Base-by-base conservation (phyloP, 805 yeast species). In the Priceomyces melissophilus region DNA sequence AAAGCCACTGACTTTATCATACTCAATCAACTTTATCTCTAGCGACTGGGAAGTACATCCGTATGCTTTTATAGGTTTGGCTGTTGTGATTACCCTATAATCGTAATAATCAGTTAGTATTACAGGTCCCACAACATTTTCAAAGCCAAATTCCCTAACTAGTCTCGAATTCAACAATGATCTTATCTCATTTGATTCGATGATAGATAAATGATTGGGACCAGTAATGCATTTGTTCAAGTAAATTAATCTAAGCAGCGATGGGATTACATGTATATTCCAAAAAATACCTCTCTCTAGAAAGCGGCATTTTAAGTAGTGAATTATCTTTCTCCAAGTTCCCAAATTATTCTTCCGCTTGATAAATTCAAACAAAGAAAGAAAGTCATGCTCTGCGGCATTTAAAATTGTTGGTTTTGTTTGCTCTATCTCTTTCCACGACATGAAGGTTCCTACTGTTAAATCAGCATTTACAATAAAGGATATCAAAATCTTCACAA, bases 1-100 rank as follows among this genome's bases (percentile, higher is more conserved):
- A 50, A 68, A 68, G 6, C 89, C 88, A 30, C 64, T 63, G 17
- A 65, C 63, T 2, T 57, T 52, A 4, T 60, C 57, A 2, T 60
- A 56, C 39, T 63, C 57, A 17, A 67, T 65, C 9, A 82, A 47
- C 55, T 84, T 84, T 20, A 79, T 65, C 44, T 84, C 91, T 38
- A 80, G 43, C 2, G 82, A 65, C 40, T 82, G 82, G 0, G 78
- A 68, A 6, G 84, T 55, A 27, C 84, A 73, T 0, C 91, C 93
- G 32, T 69, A 61, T 27, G 73, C 71, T 8, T 59, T 53, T 16
- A 74, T 56, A 4, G 41, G 35, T 12, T 13, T 32, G 3, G 31
- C 27, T 3, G 46, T 50, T 23, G 66, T 61, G 15, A 79, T 54
- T 0, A 74, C 58, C 41, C 93, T 67, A 52, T 79, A 80, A 45